These are phyloP conservation scores for Candida dubliniensis DNA, from an alignment of 1,139 yeast species.

Conservation along the genomic window DNA sequence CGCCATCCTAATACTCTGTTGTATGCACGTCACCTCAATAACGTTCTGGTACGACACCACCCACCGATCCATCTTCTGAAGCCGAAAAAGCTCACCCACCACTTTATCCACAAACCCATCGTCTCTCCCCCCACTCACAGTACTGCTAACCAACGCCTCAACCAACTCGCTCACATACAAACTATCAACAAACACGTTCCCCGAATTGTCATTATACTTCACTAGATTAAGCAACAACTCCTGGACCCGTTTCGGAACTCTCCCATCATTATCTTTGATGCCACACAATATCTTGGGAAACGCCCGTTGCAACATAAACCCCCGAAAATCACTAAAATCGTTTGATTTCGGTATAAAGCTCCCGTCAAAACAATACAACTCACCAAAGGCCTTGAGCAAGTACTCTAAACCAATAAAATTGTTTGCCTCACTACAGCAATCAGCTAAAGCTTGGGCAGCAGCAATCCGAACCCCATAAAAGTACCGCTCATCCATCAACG, in stretches of 20 bases:
- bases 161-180: constrained; percentile 64
- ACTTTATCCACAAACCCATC: constrained; percentile 27
- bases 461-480: constrained; percentile 87
- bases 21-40: constrained; percentile 58
- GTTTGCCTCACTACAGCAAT: constrained; percentile 59
- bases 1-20: constrained; percentile 61
- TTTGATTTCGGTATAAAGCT: constrained; percentile 73
- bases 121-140: constrained; percentile 25
- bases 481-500: constrained; percentile 81
- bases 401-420: constrained; percentile 73
- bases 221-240: constrained; percentile 68
- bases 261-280: constrained; percentile 63
- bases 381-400: constrained; percentile 67
- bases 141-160: constrained; percentile 48
- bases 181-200: constrained; percentile 74
- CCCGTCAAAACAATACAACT: constrained; percentile 69
- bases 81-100: constrained; percentile 59
- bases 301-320: constrained; percentile 67
- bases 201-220: constrained; percentile 83
- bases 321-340: constrained; percentile 68
- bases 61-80: constrained; percentile 83
- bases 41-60: constrained; percentile 69
- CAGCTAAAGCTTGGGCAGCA: constrained; percentile 79
- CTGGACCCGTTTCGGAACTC: constrained; percentile 64
- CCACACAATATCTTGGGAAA: constrained; percentile 63